Base-by-base conservation (phyloP, 306 rosid species). In the Rosa chinensis region DNA sequence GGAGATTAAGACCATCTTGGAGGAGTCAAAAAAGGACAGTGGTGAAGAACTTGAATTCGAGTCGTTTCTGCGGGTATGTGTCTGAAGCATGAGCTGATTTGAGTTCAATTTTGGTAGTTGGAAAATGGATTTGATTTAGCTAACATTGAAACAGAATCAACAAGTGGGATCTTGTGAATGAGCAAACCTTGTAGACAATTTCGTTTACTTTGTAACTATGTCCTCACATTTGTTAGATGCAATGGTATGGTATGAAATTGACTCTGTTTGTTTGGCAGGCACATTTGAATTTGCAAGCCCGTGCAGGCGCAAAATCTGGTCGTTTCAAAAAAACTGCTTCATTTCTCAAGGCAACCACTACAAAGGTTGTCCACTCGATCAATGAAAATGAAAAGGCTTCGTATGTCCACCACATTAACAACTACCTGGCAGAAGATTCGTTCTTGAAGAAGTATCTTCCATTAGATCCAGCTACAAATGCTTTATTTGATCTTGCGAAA, bases 341-440 rank as follows among this genome's bases (percentile, higher is more conserved):
- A n/a, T 96, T 96, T 83, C 87, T 96, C 81, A 96, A 96, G 89
- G 80, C 98, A 62, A 89, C 99, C 64, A 96, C 98, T 37, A 96
- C 99, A 5, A 96, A 97, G 35, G 81, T 91, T 72, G 96, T 79
- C 79, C 99, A 96, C 55, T 86, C 96, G 10, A 96, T 96, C 82
- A 96, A 96, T 78, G 98, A 87, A 85, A 91, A 94, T 14, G 99
- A 96, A 92, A 96, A 85, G 82, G 85, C 98, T 84, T 96, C 99
- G 45, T 96, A 96, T 91, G 98, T 93, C 17, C 89, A 90, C 50
- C 99, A 96, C 78, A 89, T 96, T 85, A 96, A 96, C 81, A 79
- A 86, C 85, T 96, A 79, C 82, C 80, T 96, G 81, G 98, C 85
- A 20, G 96, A 93, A 74, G 99, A 96, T 86, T 86, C 88, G 52